phyloP scores from a whole-genome alignment of 1,284 basidiomycete species.

The Apiotrichum sp. region DNA sequence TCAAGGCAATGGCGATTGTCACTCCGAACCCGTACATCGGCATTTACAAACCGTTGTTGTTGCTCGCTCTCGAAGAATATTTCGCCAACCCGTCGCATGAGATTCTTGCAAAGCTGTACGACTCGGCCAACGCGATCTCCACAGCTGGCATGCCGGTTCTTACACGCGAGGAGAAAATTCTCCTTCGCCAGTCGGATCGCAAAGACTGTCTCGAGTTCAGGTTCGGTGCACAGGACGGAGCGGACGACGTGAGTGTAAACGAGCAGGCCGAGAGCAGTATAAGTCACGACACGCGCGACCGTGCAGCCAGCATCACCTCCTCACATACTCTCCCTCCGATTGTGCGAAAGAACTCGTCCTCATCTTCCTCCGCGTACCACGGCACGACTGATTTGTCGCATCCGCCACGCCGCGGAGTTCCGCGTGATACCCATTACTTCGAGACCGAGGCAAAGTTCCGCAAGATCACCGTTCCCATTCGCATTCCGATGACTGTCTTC shows the following conservation, averaged over 20 bases:
- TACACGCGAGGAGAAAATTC: constrained; percentile 72
- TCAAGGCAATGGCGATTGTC: constrained; percentile 94
- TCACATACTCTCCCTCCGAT: constrained; percentile 4
- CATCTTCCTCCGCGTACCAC: constrained; percentile 4
- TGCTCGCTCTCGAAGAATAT: constrained; percentile 94
- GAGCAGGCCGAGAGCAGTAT: neutral
- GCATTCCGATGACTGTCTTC: constrained; percentile 77
- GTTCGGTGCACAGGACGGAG: constrained; percentile 39
- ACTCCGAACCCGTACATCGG: constrained; percentile 93
- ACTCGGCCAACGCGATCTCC: constrained; percentile 87
- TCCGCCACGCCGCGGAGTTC: constrained; percentile 34
- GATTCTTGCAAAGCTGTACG: constrained; percentile 79
- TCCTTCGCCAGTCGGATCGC: constrained; percentile 82
- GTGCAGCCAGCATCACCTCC: constrained; percentile 4
- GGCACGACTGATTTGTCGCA: constrained; percentile 4
- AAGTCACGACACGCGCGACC: neutral
- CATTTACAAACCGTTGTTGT: constrained; percentile 94
- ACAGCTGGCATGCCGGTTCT: constrained; percentile 71
- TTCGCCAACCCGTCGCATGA: constrained; percentile 80
- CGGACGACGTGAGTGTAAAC: constrained; percentile 4
- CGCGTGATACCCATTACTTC: constrained; percentile 88
- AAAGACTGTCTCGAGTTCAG: constrained; percentile 89
- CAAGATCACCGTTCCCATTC: constrained; percentile 69
- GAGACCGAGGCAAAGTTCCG: constrained; percentile 77
- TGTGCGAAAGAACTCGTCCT: constrained; percentile 12